Base-by-base conservation (phyloP, 2,329 filamentous ascomycete species). In the Cladorrhinum sp. region DNA sequence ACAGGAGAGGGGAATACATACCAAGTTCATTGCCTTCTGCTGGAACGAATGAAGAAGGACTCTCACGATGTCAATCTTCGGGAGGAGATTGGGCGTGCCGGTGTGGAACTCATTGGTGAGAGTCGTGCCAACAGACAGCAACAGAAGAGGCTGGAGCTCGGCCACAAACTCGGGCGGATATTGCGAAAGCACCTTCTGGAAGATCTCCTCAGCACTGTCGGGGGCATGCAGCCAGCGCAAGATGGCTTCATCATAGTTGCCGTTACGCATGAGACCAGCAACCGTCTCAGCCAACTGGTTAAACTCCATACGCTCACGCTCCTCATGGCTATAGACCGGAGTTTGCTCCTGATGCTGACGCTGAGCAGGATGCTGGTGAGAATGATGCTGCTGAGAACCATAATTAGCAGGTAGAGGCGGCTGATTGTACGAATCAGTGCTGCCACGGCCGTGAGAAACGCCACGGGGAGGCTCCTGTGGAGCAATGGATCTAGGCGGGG, bases 181-280 rank as follows among this genome's bases (percentile, higher is more conserved):
- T 62, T 81, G 80, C 54, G 76, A 74, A 52, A 85, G 76, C 55
- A 82, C 82, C 64, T 80, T 76, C 30, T 82, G 78, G 72, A 88
- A 90, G 56, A 89, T 82, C 62, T 86, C 83, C 61, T 86, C 80
- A 70, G 86, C 82, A 53, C 71, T 70, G 33, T 83, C 80, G 16
- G 80, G 82, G 66, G 82, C 82, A 73, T 90, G 86, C 59, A 89
- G 82, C 86, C 86, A 89, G 62, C 83, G 82, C 60, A 89, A 80
- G 71, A 87, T 80, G 48, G 84, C 87, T 57, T 84, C 81, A 68
- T 89, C 86, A 59, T 82, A 81, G 36, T 83, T 81, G 21, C 83
- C 84, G 28, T 82, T 79, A 36, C 81, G 78, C 75, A 95, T 86
- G 49, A 86, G 76, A 54, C 79, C 74, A 55, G 86, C 85, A 61